Evolutionary conservation across 768 basidiomycete species (phyloP).

Genomic region (Russula ochroleuca): DNA sequence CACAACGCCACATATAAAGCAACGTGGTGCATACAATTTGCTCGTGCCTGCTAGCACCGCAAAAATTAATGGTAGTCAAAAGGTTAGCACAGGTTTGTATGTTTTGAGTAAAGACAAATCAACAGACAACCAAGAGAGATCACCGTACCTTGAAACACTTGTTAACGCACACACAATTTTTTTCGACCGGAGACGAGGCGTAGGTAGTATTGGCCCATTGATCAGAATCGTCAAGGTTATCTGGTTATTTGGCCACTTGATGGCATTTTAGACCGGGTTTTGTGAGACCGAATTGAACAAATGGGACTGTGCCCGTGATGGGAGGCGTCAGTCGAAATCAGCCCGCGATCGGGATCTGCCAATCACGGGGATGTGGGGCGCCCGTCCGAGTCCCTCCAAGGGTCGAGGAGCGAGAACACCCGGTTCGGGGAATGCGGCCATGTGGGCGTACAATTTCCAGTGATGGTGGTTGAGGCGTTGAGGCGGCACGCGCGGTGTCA

Average conservation of each 20-base stretch:
- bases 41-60: neutral
- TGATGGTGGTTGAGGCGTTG: neutral
- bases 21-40: neutral
- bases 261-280: neutral
- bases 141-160: neutral
- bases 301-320: neutral
- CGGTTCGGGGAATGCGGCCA: neutral
- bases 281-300: neutral
- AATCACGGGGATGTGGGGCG: neutral
- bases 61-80: neutral
- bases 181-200: neutral
- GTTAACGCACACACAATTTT: neutral
- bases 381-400: too few species aligned
- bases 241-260: neutral
- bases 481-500: neutral
- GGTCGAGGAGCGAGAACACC: neutral
- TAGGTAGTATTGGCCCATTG: neutral
- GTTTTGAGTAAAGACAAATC: neutral
- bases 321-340: neutral
- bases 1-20: too few species aligned
- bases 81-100: neutral
- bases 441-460: neutral
- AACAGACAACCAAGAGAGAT: neutral
- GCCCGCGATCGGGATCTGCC: neutral
- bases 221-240: neutral